Evolutionary conservation across 129 eudicot genomes (phyloP).

Genomic region (sunflower (Helianthus annuus)): HanXRQr2.0-SUNRISE NC_035442.2:163255445-163255944

Average conservation of each 20-base stretch:
- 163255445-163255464: constrained; percentile 30
- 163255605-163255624: constrained; percentile 39
- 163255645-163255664: constrained; percentile 32
- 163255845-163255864: constrained; percentile 13
- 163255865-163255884: constrained; percentile 24
- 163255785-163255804: constrained; percentile 34
- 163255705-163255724: constrained; percentile 6
- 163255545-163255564: constrained; percentile 44
- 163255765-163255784: constrained; percentile 22
- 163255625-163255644: constrained; percentile 19
- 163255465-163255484: constrained; percentile 27
- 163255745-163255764: constrained; percentile 12
- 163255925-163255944: constrained; percentile 27
- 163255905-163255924: background rate
- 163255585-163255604: constrained; percentile 35
- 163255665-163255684: constrained; percentile 6
- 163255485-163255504: constrained; percentile 36
- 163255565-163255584: constrained; percentile 31
- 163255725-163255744: constrained; percentile 18
- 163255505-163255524: constrained; percentile 40
- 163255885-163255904: constrained; percentile 4
- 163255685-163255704: constrained; percentile 30
- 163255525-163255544: constrained; percentile 22
- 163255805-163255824: constrained; percentile 21
- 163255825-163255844: constrained; percentile 9